Evolutionary conservation across 2,329 filamentous ascomycete species (phyloP), one percentile per base, ranked within the genome.

Genomic region (Diplodia corticola): DNA sequence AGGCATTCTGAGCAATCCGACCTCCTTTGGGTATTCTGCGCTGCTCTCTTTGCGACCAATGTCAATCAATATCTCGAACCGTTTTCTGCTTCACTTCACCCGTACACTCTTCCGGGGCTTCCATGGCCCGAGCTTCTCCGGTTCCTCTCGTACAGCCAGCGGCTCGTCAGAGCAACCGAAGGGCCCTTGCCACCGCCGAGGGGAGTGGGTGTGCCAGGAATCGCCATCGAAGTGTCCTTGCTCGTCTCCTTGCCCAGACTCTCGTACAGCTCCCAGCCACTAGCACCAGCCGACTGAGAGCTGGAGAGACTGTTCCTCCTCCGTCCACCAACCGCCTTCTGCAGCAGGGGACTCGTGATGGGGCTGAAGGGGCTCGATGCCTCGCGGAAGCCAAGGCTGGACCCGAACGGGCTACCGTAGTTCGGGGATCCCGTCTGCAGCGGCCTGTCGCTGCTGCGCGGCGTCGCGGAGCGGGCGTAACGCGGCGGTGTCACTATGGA

Each of bases 121-220:
- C 50, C 40, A 37, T 55, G 51, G 15, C 63, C 51, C 26, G 51
- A 54, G 80, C 75, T 88, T 76, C 75, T 88, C 81, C 72, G 74
- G 20, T 91, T 90, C 79, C 89, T 91, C 78, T 97, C 92, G 75
- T 97, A 98, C 68, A 97, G 79, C 94, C 94, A 98, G 80, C 95
- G 96, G 80, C 88, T 97, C 78, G 94, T 97, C 74, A 97, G 75
- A 0, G 88, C 88, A 63, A 96, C 87, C 70, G 87, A 93, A 49
- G 89, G 88, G 66, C 88, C 85, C 80, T 76, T 75, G 2, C 69
- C 73, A 72, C 72, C 10, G 84, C 5, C 82, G 79, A 5, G 80
- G 0, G 91, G 91, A 69, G 88, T 93, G 1, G 91, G 91, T 20
- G 89, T 89, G 15, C 85, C 83, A 1, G 89, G 87, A 0, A 72